Evolutionary conservation across 202 grass and related monocot species (phyloP).

Genomic region (Schoenoplectus tabernaemontani): DNA sequence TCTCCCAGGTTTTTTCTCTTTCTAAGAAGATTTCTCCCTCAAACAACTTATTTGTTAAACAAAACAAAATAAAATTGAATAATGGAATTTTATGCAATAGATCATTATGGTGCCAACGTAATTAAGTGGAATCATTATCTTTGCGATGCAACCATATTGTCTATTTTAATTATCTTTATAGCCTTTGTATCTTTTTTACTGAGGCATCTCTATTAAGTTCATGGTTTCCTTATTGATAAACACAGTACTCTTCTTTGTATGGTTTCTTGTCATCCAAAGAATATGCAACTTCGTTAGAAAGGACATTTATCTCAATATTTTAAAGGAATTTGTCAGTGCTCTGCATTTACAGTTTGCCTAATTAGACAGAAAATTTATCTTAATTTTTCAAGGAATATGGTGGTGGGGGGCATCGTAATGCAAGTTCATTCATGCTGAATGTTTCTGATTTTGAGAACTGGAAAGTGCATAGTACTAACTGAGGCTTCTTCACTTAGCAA

Average conservation of each 20-base stretch:
- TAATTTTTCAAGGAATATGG: constrained; percentile 54
- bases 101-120: not conserved
- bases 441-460: constrained; percentile 63
- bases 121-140: not conserved
- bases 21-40: not conserved
- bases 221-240: not conserved
- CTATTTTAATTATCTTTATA: not conserved
- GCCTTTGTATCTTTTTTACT: not conserved
- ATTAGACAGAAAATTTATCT: constrained; percentile 6
- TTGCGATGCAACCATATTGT: not conserved
- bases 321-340: constrained; percentile 59
- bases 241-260: not conserved
- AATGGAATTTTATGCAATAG: not conserved
- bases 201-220: not conserved
- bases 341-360: constrained; percentile 18
- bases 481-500: constrained; percentile 1
- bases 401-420: constrained; percentile 72
- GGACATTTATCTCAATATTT: not conserved
- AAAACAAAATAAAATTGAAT: not conserved
- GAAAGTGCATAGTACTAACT: constrained; percentile 45
- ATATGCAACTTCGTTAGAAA: not conserved
- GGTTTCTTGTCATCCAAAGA: not conserved
- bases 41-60: not conserved
- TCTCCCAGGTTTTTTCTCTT: constrained; percentile 38
- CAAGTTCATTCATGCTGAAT: constrained; percentile 74